These are phyloP conservation scores for Olyra latifolia DNA, from an alignment of 176 grass and related monocot genomes.

Conservation along the genomic window DNA sequence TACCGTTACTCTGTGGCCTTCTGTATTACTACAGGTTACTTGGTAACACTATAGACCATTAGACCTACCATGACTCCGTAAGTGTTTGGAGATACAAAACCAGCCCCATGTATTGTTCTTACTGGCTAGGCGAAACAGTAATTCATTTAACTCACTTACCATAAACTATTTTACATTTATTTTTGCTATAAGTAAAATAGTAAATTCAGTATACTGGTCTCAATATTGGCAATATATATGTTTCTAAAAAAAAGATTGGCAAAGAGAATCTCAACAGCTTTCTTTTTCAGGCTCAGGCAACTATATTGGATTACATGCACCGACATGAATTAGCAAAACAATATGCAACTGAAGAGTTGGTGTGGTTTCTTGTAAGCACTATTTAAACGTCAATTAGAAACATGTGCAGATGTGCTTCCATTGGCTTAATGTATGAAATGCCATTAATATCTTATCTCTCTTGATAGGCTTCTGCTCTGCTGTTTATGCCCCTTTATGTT, in stretches of 20 bases:
- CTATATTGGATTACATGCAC: slow-evolving; percentile 67
- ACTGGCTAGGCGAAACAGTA: neutral
- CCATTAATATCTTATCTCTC: slow-evolving; percentile 22
- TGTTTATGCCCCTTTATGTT: slow-evolving; percentile 67
- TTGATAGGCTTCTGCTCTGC: slow-evolving; percentile 71
- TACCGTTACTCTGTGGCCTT: neutral
- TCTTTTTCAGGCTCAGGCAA: slow-evolving; percentile 72
- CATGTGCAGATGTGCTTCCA: slow-evolving; percentile 1
- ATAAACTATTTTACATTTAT: neutral
- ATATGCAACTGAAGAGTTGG: slow-evolving; percentile 74
- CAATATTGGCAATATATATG: neutral
- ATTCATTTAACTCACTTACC: neutral
- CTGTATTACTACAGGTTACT: neutral
- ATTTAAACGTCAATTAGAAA: slow-evolving; percentile 34
- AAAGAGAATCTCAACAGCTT: neutral
- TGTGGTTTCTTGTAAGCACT: slow-evolving; percentile 80
- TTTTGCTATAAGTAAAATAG: neutral
- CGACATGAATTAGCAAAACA: slow-evolving; percentile 73
- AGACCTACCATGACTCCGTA: neutral
- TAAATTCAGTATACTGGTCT: neutral
- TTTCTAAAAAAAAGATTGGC: neutral
- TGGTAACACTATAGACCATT: neutral
- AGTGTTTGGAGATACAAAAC: slow-evolving; percentile 7
- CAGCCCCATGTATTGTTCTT: neutral
- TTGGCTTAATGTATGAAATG: slow-evolving; percentile 26